Evolutionary conservation across 2,329 filamentous ascomycete species (phyloP).

Genomic region (Cercospora nicotianae): DNA sequence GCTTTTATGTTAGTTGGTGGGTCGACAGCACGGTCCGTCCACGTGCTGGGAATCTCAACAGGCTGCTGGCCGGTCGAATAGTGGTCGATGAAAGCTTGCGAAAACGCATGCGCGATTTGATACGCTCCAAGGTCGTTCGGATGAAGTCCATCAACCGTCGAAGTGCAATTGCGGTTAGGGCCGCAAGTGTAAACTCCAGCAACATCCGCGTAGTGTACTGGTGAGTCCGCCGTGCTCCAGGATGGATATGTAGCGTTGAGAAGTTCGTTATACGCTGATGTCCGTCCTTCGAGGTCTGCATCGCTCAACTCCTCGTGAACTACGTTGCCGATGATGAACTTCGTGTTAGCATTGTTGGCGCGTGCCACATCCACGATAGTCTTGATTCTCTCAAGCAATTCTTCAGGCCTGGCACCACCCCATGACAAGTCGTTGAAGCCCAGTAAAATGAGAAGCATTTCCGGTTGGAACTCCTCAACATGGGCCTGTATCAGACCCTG

Average conservation of each 20-base stretch:
- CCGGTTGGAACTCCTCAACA: constrained; percentile 37
- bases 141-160: constrained; percentile 47
- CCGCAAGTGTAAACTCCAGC: constrained; percentile 33
- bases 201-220: constrained; percentile 39
- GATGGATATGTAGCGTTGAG: constrained; percentile 3
- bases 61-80: constrained; percentile 11
- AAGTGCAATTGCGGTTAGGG: constrained; percentile 31
- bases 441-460: constrained; percentile 33
- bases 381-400: constrained; percentile 30
- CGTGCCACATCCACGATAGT: constrained; percentile 38
- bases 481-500: constrained; percentile 34
- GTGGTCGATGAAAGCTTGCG: constrained; percentile 19
- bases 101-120: constrained; percentile 47
- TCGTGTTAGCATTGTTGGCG: constrained; percentile 29
- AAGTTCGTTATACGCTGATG: constrained; percentile 2
- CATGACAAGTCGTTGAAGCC: constrained; percentile 34
- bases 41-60: constrained; percentile 3
- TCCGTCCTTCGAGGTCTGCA: constrained; percentile 4
- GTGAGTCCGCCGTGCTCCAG: constrained; percentile 36
- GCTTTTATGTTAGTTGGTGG: constrained; percentile 10
- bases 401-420: constrained; percentile 26
- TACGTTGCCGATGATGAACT: constrained; percentile 29
- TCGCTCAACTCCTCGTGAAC: neutral
- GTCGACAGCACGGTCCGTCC: constrained; percentile 7
- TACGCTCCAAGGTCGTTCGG: constrained; percentile 46